Evolutionary conservation across 164 flowering plant genomes (phyloP).

Genomic region (Stephania yunnanensis): DNA sequence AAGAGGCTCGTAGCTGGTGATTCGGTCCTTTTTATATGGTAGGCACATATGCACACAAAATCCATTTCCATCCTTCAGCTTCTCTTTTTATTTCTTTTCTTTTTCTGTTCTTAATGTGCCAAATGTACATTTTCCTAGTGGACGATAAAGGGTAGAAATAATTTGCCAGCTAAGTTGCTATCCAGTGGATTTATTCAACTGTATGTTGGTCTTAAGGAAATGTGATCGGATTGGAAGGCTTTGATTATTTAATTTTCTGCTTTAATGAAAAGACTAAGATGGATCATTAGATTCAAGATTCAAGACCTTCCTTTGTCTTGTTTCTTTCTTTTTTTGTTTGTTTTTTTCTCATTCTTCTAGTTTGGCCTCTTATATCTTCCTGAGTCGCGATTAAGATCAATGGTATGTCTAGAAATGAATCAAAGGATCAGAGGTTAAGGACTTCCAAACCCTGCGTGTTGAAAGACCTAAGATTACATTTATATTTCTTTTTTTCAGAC

Average conservation of each 20-base stretch:
- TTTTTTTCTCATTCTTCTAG: neutral
- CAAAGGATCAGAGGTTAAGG: neutral
- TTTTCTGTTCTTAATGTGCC: neutral
- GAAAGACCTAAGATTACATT: too few species aligned
- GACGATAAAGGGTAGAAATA: neutral
- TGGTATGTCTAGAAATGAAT: neutral
- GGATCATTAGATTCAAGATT: neutral
- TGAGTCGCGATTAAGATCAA: neutral
- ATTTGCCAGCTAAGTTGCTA: neutral
- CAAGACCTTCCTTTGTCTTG: neutral
- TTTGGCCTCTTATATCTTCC: neutral
- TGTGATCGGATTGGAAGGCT: neutral
- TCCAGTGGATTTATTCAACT: neutral
- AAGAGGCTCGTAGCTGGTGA: constrained; percentile 91
- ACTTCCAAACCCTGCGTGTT: neutral
- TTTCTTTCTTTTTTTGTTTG: neutral
- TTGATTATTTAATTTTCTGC: neutral
- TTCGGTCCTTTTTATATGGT: constrained; percentile 90
- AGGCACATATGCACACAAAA: constrained; percentile 5
- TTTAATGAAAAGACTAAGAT: neutral
- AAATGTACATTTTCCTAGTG: neutral
- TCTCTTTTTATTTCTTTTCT: neutral
- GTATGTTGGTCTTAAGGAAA: neutral
- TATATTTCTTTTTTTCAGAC: too few species aligned
- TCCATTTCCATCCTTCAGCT: neutral